Evolutionary conservation across 441 rosid species (phyloP).

Genomic region (Adansonia rubrostipa): DNA sequence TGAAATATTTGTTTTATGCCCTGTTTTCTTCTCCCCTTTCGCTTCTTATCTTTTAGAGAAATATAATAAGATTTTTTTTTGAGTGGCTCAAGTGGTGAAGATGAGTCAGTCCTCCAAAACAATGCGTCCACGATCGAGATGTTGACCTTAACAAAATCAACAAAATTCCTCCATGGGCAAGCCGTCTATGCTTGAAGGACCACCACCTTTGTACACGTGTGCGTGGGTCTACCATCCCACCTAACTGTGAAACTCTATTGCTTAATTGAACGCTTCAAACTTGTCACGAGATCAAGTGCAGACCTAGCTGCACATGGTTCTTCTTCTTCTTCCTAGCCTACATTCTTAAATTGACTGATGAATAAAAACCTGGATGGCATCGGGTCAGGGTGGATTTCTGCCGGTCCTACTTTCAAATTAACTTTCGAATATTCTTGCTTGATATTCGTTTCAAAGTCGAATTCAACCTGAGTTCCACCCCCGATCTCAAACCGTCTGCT

Average conservation of each 20-base stretch:
- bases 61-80: constrained; percentile 14
- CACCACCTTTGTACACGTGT: constrained; percentile 60
- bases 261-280: constrained; percentile 14
- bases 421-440: too few relatives aligned
- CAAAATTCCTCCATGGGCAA: constrained; percentile 34
- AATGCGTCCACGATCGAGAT: constrained; percentile 69
- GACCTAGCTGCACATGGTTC: background rate
- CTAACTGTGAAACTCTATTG: constrained; percentile 38
- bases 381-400: too few relatives aligned
- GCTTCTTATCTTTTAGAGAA: constrained; percentile 16
- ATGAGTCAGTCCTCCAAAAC: constrained; percentile 46
- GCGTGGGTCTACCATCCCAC: constrained; percentile 51
- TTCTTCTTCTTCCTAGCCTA: background rate
- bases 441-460: too few relatives aligned
- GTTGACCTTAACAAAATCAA: constrained; percentile 50
- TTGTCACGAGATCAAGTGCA: constrained; percentile 1
- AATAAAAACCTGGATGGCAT: background rate
- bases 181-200: constrained; percentile 35
- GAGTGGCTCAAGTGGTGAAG: constrained; percentile 32
- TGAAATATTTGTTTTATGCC: constrained; percentile 46
- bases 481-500: too few relatives aligned
- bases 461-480: too few relatives aligned
- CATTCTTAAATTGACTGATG: constrained; percentile 22
- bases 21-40: constrained; percentile 21
- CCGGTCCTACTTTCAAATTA: too few relatives aligned